Conservation (phyloP, 345 rosid species). For the Triadica sebifera region DNA sequence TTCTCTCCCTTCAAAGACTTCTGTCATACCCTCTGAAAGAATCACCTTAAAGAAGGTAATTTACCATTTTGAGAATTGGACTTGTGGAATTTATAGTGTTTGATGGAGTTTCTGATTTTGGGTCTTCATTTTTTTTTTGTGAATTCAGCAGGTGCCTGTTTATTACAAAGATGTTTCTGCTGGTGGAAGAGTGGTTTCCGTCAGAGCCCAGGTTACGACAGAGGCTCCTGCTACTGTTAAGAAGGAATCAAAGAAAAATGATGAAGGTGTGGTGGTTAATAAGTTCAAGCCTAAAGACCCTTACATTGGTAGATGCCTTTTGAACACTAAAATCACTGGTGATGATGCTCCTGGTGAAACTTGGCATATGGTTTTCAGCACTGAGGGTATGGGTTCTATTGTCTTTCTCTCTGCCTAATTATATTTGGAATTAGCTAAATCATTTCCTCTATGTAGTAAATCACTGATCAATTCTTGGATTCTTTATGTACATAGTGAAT, state of each 20-base stretch:
- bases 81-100: no score
- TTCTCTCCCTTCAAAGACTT: constrained; percentile 56
- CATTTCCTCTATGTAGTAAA: background rate
- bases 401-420: background rate
- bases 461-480: background rate
- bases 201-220: constrained; percentile 89
- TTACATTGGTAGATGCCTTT: constrained; percentile 77
- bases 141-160: constrained; percentile 64
- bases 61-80: no score
- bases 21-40: constrained; percentile 56
- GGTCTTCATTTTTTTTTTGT: background rate
- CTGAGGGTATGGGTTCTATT: constrained; percentile 54
- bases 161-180: constrained; percentile 44
- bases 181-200: constrained; percentile 55
- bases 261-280: constrained; percentile 85
- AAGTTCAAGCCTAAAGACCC: constrained; percentile 93
- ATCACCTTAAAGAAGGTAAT: constrained; percentile 68
- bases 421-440: no score
- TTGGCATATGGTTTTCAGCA: constrained; percentile 98
- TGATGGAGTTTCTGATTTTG: background rate
- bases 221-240: constrained; percentile 79
- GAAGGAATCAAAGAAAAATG: constrained; percentile 75
- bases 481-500: no score
- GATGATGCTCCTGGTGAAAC: constrained; percentile 99
- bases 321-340: constrained; percentile 97